phyloP scores from a whole-genome alignment of 106 monocot genomes.

The Dendrobium chrysotoxum region DNA sequence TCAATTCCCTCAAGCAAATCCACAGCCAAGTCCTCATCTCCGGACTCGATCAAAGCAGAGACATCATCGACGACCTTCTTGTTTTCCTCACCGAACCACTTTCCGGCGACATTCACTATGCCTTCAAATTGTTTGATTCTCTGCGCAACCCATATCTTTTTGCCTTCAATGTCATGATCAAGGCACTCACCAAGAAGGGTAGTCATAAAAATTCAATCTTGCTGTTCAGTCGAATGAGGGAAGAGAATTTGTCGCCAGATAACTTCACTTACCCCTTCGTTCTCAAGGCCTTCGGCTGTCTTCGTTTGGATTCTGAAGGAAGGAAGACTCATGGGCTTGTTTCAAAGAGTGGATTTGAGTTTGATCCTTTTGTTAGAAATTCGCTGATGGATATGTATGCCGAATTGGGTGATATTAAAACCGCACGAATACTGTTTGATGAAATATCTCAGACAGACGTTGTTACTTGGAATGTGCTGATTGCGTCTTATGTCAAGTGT shows the following conservation, averaged over 20 bases:
- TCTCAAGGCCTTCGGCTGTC: slow-evolving; percentile 26
- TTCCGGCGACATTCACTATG: slow-evolving; percentile 23
- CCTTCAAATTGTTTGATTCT: slow-evolving; percentile 20
- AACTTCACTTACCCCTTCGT: slow-evolving; percentile 48
- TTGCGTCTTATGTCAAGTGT: slow-evolving; percentile 30
- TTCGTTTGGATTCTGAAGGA: slow-evolving; percentile 14
- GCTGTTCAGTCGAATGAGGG: slow-evolving; percentile 27
- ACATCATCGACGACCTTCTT: slow-evolving; percentile 30
- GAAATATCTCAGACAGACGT: slow-evolving; percentile 25
- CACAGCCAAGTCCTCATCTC: slow-evolving; percentile 33
- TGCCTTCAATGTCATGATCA: slow-evolving; percentile 40
- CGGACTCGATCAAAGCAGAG: slow-evolving; percentile 27
- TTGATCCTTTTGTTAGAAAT: slow-evolving; percentile 36
- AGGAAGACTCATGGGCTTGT: slow-evolving; percentile 25
- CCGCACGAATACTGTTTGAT: slow-evolving; percentile 22
- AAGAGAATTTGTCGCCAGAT: slow-evolving; percentile 19
- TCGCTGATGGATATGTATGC: slow-evolving; percentile 42
- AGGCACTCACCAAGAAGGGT: slow-evolving; percentile 25
- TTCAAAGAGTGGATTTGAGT: slow-evolving; percentile 29
- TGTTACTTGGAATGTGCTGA: slow-evolving; percentile 40
- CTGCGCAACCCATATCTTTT: slow-evolving; percentile 26
- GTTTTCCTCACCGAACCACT: slow-evolving; percentile 23
- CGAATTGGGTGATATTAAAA: slow-evolving; percentile 8
- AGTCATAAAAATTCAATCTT: background rate
- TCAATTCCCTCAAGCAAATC: slow-evolving; percentile 35